Conservation (phyloP, 177 flowering plant genomes). For the Vitis hybrid region DNA sequence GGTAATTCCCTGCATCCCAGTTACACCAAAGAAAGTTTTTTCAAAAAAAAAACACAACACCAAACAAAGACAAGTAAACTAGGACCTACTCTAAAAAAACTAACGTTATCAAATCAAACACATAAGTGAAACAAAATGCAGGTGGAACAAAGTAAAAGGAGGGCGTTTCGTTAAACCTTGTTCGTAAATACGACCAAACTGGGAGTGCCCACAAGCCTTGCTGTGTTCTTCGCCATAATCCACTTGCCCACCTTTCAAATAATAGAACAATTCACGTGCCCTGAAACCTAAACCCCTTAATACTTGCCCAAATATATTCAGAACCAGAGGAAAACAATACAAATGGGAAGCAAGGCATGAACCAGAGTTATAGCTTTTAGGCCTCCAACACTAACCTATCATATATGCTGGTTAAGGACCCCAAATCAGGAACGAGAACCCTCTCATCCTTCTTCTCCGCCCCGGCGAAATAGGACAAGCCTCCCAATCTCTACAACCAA, state of each 20-base stretch:
- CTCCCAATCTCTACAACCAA: constrained; percentile 73
- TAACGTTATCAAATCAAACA: not conserved
- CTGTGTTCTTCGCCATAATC: constrained; percentile 98
- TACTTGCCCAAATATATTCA: constrained; percentile 2
- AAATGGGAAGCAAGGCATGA: too few species aligned
- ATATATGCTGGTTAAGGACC: constrained; percentile 91
- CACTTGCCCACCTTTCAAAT: constrained; percentile 94
- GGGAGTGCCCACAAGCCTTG: constrained; percentile 77
- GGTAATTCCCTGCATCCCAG: constrained; percentile 66
- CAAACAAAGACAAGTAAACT: too few species aligned
- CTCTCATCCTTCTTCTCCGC: constrained; percentile 97
- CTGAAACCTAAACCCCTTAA: constrained; percentile 42
- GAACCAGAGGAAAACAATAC: constrained; percentile 3
- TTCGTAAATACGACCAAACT: constrained; percentile 74
- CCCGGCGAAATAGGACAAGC: constrained; percentile 91
- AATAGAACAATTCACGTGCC: constrained; percentile 96
- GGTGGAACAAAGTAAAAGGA: not conserved
- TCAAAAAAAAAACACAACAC: too few species aligned
- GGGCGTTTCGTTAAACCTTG: constrained; percentile 41
- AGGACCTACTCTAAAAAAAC: not conserved
- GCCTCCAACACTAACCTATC: constrained; percentile 60
- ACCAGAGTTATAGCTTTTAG: not conserved
- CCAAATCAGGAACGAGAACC: constrained; percentile 97
- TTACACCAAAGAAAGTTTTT: too few species aligned
- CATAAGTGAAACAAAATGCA: not conserved